Percentiles rank a stretch among this genome's conserved stretches.
Evolutionary conservation across 1,284 basidiomycete species (phyloP).

Genomic region (Malassezia slooffiae): DNA sequence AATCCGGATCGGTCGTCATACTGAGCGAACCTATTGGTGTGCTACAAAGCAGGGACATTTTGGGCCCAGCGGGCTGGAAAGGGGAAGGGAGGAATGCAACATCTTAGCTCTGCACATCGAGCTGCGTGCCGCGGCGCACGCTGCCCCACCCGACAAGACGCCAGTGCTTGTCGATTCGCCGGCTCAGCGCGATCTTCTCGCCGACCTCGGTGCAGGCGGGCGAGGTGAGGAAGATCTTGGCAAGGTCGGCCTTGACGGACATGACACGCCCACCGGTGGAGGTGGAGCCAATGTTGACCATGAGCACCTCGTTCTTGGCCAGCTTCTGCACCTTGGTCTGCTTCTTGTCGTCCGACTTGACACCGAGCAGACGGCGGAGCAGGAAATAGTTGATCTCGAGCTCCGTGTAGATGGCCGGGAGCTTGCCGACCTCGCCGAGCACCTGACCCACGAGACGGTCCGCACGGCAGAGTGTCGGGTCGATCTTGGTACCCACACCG

Average conservation of each 20-base stretch:
- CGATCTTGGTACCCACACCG: slow-evolving; percentile 92
- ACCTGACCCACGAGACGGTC: slow-evolving; percentile 95
- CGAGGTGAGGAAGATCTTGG: slow-evolving; percentile 44
- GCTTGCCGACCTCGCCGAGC: slow-evolving; percentile 78
- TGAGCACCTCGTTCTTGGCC: slow-evolving; percentile 77
- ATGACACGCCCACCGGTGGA: slow-evolving; percentile 39
- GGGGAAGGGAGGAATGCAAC: too few species aligned
- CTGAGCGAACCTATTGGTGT: too few species aligned
- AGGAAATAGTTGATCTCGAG: slow-evolving; percentile 63
- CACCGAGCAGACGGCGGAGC: slow-evolving; percentile 77
- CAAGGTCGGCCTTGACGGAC: slow-evolving; percentile 43
- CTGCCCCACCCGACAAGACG: slow-evolving; percentile 52
- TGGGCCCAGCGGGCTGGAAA: too few species aligned
- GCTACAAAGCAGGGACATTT: too few species aligned
- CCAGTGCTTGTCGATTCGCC: slow-evolving; percentile 78
- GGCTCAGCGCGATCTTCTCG: slow-evolving; percentile 43
- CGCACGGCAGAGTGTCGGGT: slow-evolving; percentile 90
- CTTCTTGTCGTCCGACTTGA: slow-evolving; percentile 96
- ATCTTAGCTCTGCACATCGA: slow-evolving; percentile 32
- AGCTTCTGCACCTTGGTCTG: slow-evolving; percentile 84
- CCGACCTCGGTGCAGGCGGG: slow-evolving; percentile 46
- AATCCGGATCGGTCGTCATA: too few species aligned
- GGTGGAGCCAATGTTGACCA: slow-evolving; percentile 50
- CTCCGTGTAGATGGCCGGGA: slow-evolving; percentile 84
- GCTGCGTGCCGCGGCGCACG: slow-evolving; percentile 35